phyloP scores from a whole-genome alignment of 164 flowering plant species.

The Nymphaea thermarum region DNA sequence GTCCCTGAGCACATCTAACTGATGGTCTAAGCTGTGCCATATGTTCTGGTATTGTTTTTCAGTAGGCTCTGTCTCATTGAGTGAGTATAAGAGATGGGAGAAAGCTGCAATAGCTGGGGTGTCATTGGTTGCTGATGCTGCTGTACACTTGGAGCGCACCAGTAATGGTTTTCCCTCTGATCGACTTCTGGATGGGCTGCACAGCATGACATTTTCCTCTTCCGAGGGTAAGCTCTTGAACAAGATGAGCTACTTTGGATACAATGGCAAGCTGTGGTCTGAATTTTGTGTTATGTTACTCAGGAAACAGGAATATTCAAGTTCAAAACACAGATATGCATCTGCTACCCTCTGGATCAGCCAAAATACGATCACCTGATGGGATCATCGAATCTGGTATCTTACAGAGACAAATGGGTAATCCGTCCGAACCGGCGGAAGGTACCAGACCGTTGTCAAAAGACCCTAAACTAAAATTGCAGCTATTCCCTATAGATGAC shows the following conservation, averaged over 20 bases:
- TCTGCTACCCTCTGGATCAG: background rate
- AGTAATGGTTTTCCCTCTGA: slow-evolving; percentile 3
- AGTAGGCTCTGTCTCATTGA: slow-evolving; percentile 42
- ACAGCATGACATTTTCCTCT: slow-evolving; percentile 3
- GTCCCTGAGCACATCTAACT: no score
- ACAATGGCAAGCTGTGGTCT: background rate
- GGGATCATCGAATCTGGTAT: background rate
- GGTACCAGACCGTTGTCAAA: slow-evolving; percentile 23
- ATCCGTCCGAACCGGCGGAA: background rate
- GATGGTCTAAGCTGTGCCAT: no score
- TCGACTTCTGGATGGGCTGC: slow-evolving; percentile 6
- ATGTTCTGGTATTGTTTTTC: background rate
- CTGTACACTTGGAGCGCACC: slow-evolving; percentile 88
- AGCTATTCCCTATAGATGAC: slow-evolving; percentile 92
- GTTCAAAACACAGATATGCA: background rate
- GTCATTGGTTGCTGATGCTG: slow-evolving; percentile 97
- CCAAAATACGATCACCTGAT: background rate
- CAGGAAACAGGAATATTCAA: background rate
- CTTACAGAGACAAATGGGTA: background rate
- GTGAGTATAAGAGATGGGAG: slow-evolving; percentile 85
- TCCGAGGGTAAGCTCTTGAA: slow-evolving; percentile 10
- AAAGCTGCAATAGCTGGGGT: slow-evolving; percentile 98
- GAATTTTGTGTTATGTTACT: background rate
- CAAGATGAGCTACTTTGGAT: background rate
- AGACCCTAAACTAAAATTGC: slow-evolving; percentile 59